These are phyloP conservation scores for Xanthoconium separans DNA, from an alignment of 1,284 basidiomycete species.

Conservation along the genomic window DNA sequence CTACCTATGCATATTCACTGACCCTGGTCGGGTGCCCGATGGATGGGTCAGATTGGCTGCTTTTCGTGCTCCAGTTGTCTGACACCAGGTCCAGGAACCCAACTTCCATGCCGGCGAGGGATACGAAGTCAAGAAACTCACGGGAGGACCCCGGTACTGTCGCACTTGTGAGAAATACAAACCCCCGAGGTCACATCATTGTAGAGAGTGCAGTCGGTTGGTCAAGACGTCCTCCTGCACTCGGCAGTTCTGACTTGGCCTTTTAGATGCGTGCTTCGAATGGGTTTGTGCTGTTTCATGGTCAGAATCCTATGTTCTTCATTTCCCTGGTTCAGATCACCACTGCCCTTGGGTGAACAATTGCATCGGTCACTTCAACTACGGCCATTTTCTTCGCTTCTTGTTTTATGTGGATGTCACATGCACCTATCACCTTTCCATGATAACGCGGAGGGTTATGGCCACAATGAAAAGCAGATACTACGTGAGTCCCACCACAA, in stretches of 20 bases:
- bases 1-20: constrained; percentile 72
- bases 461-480: constrained; percentile 44
- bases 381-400: constrained; percentile 91
- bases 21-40: constrained; percentile 81
- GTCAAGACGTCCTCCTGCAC: constrained; percentile 18
- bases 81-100: constrained; percentile 56
- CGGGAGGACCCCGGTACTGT: constrained; percentile 79
- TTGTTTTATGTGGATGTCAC: constrained; percentile 90
- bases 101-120: constrained; percentile 66
- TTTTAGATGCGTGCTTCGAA: constrained; percentile 73
- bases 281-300: constrained; percentile 52
- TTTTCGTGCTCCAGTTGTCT: constrained; percentile 3
- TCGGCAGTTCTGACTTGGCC: constrained; percentile 10
- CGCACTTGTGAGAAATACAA: constrained; percentile 75
- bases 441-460: constrained; percentile 71
- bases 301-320: neutral
- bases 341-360: constrained; percentile 93
- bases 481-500: constrained; percentile 47
- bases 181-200: constrained; percentile 85
- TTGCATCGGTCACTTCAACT: constrained; percentile 88
- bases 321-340: constrained; percentile 58
- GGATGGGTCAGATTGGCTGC: constrained; percentile 63
- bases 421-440: constrained; percentile 77
- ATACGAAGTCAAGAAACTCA: constrained; percentile 85
- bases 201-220: constrained; percentile 79